Evolutionary conservation across 768 basidiomycete genomes (phyloP).

Genomic region (Suillus ampliporus): DNA sequence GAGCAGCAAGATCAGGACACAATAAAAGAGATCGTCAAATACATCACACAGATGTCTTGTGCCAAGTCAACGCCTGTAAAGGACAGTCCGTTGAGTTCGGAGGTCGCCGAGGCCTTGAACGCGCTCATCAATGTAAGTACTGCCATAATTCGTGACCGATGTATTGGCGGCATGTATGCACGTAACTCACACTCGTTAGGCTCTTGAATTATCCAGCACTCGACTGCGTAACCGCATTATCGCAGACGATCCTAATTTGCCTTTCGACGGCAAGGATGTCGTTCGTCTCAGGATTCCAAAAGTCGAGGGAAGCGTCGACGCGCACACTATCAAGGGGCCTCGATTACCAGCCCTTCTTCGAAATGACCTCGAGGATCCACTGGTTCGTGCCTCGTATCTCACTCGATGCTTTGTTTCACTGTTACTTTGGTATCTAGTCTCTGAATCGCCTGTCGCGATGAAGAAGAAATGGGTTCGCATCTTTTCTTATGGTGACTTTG

Average conservation of each 20-base stretch:
- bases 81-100: not conserved
- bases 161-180: not conserved
- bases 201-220: not conserved
- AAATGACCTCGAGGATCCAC: not conserved
- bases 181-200: not conserved
- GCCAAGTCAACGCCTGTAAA: not conserved
- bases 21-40: not conserved
- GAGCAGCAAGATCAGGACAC: not conserved
- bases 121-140: not conserved
- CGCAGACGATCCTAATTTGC: not conserved
- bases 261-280: not conserved
- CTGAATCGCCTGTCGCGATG: not conserved
- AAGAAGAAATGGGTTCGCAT: not conserved
- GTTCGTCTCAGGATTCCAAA: not conserved
- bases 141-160: not conserved
- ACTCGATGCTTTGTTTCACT: not conserved
- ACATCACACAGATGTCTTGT: not conserved
- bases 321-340: not conserved
- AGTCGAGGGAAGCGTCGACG: not conserved
- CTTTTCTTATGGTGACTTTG: not conserved
- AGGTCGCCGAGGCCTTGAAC: not conserved
- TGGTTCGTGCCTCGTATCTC: not conserved
- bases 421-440: not conserved
- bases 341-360: not conserved
- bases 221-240: not conserved